These are phyloP conservation scores for Vanrija humicola DNA, from an alignment of 1,284 basidiomycete genomes.

Conservation along the genomic window DNA sequence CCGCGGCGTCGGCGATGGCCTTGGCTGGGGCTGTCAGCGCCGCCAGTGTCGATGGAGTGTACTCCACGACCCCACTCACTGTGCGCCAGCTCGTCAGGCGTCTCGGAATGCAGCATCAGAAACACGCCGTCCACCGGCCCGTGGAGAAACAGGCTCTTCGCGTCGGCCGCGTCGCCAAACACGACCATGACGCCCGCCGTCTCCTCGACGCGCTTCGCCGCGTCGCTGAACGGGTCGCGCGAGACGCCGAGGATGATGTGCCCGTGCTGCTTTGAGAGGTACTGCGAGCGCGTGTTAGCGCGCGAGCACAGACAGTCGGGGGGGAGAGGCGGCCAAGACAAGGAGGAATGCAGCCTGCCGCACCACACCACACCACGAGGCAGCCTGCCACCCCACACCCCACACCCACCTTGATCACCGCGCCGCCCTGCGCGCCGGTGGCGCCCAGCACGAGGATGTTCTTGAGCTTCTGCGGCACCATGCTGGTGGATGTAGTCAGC, in stretches of 20 bases:
- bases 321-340: too few relatives aligned
- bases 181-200: slow-evolving; percentile 14
- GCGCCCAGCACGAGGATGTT: slow-evolving; percentile 49
- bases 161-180: not conserved
- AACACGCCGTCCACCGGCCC: not conserved
- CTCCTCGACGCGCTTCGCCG: slow-evolving; percentile 7
- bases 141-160: slow-evolving; percentile 1
- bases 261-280: not conserved
- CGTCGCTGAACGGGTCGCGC: slow-evolving; percentile 8
- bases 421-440: slow-evolving; percentile 51
- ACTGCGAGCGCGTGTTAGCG: not conserved
- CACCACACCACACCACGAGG: too few relatives aligned
- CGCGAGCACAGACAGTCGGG: too few relatives aligned
- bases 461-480: not conserved
- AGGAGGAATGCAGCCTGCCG: too few relatives aligned
- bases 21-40: not conserved
- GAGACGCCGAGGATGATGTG: slow-evolving; percentile 20
- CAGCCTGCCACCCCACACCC: not conserved
- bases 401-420: slow-evolving; percentile 35
- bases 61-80: too few relatives aligned
- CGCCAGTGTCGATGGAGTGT: not conserved
- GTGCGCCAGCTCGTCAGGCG: not conserved
- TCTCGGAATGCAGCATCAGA: not conserved
- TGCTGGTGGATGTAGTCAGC: too few relatives aligned
- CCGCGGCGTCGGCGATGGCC: slow-evolving; percentile 47